phyloP scores from a whole-genome alignment of 495 filamentous ascomycete genomes.

The Xeromyces bisporus region DNA sequence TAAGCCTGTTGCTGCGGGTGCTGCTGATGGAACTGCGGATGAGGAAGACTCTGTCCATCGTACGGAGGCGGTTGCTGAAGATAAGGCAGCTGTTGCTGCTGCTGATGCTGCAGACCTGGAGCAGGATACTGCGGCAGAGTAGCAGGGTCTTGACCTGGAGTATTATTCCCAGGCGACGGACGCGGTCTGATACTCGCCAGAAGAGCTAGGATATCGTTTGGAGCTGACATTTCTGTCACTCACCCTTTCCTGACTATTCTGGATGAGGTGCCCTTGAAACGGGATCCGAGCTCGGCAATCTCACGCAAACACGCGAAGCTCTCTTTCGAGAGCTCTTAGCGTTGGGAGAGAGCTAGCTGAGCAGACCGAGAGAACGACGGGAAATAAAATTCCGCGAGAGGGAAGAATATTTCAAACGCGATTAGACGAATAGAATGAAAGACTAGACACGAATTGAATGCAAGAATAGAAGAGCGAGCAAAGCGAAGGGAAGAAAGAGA shows the following conservation, averaged over 20 bases:
- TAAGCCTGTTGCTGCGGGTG: conserved; percentile 18
- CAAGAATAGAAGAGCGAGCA: neutral
- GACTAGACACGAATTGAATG: neutral
- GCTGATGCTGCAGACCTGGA: conserved; percentile 18
- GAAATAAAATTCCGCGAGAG: too few relatives aligned
- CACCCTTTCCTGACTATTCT: conserved; percentile 11
- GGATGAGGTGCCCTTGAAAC: conserved; percentile 15
- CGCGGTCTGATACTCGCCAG: conserved; percentile 30
- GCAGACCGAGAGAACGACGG: neutral
- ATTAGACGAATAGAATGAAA: neutral
- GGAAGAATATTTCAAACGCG: too few relatives aligned
- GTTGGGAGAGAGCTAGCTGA: conserved; percentile 2
- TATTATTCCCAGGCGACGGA: conserved; percentile 19
- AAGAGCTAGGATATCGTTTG: conserved; percentile 32
- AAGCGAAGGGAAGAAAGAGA: conserved; percentile 3
- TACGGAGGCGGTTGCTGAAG: conserved; percentile 21
- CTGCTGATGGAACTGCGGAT: conserved; percentile 12
- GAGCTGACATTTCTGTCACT: conserved; percentile 36
- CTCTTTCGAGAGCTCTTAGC: conserved; percentile 23
- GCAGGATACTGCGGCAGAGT: conserved; percentile 15
- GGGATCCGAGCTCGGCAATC: conserved; percentile 14
- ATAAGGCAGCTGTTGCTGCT: conserved; percentile 17
- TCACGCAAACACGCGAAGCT: conserved; percentile 9
- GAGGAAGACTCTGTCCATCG: conserved; percentile 21
- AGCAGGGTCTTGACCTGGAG: conserved; percentile 17